Evolutionary conservation across 805 yeast species (phyloP).

Genomic region (Wickerhamiella cacticola): DNA sequence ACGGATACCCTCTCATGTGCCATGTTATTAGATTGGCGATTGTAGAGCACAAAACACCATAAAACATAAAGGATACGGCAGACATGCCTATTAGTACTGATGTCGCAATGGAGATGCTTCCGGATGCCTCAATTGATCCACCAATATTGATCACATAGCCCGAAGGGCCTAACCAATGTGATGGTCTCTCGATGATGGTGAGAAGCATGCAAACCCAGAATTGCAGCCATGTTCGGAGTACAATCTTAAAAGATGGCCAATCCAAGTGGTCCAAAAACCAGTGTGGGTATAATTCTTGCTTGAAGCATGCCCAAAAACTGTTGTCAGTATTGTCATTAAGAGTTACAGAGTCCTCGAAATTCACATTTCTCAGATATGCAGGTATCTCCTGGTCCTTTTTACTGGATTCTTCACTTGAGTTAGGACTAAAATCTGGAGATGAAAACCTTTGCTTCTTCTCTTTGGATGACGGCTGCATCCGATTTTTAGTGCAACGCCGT

Average conservation of each 20-base stretch:
- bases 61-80: slow-evolving; percentile 1
- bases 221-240: slow-evolving; percentile 22
- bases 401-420: background rate
- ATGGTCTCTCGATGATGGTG: slow-evolving; percentile 14
- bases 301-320: background rate
- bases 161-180: slow-evolving; percentile 19
- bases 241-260: slow-evolving; percentile 18
- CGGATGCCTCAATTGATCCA: slow-evolving; percentile 19
- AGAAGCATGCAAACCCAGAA: slow-evolving; percentile 19
- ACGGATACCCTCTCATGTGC: slow-evolving; percentile 17
- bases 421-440: too few relatives aligned
- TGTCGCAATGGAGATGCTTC: slow-evolving; percentile 19
- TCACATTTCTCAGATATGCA: background rate
- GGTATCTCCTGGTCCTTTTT: background rate
- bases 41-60: slow-evolving; percentile 9
- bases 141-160: slow-evolving; percentile 19
- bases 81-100: slow-evolving; percentile 10
- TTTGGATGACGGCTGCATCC: background rate
- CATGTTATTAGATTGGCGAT: slow-evolving; percentile 18
- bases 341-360: slow-evolving; percentile 7
- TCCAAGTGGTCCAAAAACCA: slow-evolving; percentile 22
- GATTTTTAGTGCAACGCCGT: background rate
- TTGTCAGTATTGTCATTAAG: background rate
- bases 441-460: background rate
- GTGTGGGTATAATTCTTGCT: slow-evolving; percentile 6